Evolutionary conservation across 1,139 yeast genomes (phyloP), one percentile per base, ranked within the genome.

Genomic region (Nakaseomyces delphensis): DNA sequence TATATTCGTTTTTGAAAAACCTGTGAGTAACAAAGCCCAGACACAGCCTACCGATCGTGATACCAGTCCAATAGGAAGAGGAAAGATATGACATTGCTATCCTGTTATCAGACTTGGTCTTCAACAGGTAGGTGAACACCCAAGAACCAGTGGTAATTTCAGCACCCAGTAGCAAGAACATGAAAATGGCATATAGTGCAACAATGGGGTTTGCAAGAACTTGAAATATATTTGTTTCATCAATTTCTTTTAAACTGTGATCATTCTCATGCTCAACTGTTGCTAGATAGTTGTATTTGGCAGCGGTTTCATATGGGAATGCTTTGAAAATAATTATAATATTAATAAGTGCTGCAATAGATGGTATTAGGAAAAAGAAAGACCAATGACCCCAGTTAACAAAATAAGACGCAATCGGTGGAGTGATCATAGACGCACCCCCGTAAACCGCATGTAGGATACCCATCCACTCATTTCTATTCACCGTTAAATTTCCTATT

Each of bases 101-200:
- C 51, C 71, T 77, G 7, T 69, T 54, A 43, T 69, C 58, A 0
- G 67, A 49, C 49, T 76, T 73, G 39, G 77, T 69, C 25, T 79
- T 67, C 23, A 74, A 60, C 39, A 79, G 57, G 52, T 71, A 82
- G 14, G 82, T 73, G 48, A 77, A 71, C 32, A 79, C 52, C 87
- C 87, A 82, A 1, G 80, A 67, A 0, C 85, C 87, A 47, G 81
- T 74, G 3, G 82, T 71, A n/a, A 74, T 72, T 55, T 80, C 87
- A 6, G 76, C 76, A 2, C 91, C 87, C 27, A 79, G 71, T 51
- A 80, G 80, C 9, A 76, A 55, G 57, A 80, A 79, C 36, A 81
- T 58, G 39, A 71, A 68, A 0, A 65, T 27, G 0, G 85, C 66
- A 50, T 76, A 72, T 14, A 70, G 54, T 60, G 74, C 62, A 9